Percentiles rank a stretch among this genome's conserved stretches.
These are phyloP conservation scores for Aureobasidium sp. DNA, from an alignment of 2,329 filamentous ascomycete species.

Conservation along the genomic window DNA sequence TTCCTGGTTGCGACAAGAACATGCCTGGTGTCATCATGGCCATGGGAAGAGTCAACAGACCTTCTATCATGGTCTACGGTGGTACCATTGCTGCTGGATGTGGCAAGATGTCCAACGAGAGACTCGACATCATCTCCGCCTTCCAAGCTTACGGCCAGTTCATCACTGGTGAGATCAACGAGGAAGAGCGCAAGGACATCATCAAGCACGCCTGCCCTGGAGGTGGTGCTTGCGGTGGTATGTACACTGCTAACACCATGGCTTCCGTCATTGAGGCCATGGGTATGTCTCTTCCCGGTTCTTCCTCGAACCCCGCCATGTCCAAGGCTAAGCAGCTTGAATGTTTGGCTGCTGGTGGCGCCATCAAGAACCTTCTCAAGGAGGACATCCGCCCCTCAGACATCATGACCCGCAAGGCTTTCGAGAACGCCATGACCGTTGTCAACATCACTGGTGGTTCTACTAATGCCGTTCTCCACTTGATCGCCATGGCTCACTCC, in stretches of 20 bases:
- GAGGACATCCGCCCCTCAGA: constrained; percentile 45
- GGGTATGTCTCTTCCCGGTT: constrained; percentile 46
- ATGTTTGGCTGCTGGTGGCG: constrained; percentile 43
- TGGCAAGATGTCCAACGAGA: constrained; percentile 63
- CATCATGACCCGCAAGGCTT: constrained; percentile 42
- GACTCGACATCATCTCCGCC: constrained; percentile 90
- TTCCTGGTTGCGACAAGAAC: constrained; percentile 99
- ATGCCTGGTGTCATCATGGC: constrained; percentile 72
- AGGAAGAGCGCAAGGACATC: constrained; percentile 88
- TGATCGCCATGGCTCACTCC: constrained; percentile 46
- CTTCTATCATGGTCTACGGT: constrained; percentile 95
- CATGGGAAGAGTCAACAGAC: constrained; percentile 90
- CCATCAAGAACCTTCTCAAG: constrained; percentile 45
- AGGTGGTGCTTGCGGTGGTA: constrained; percentile 76
- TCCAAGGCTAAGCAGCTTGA: constrained; percentile 46
- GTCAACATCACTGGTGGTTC: constrained; percentile 46
- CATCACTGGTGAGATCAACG: constrained; percentile 81
- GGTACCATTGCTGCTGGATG: constrained; percentile 91
- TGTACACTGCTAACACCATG: constrained; percentile 53
- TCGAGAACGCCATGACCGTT: constrained; percentile 47
- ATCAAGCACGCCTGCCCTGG: constrained; percentile 87
- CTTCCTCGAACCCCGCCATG: constrained; percentile 45
- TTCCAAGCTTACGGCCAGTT: constrained; percentile 98
- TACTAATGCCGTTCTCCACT: constrained; percentile 45
- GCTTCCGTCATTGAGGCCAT: constrained; percentile 46